Base-by-base conservation (phyloP, 1,139 yeast genomes). In the Pichia sp. region DNA sequence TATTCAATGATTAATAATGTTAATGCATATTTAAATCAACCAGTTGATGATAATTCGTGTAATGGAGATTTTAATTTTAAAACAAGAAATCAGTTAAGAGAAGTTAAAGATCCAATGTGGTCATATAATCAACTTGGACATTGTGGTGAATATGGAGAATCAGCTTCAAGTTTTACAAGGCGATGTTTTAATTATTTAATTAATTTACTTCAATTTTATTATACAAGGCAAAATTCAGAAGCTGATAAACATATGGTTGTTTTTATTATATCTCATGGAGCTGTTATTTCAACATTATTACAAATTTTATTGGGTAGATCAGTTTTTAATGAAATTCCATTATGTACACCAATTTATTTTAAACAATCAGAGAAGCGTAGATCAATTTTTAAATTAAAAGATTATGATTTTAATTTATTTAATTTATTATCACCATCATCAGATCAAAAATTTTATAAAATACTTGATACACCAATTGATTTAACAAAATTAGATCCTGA, bases 131-230 rank as follows among this genome's bases (percentile, higher is more conserved):
- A 57, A 40, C 46, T 65, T 25, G 68, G 69, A 3, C 61, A 57
- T 39, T 61, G 67, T 45, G 68, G 69, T 7, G 68, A 64, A 26
- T 65, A 65, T 46, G 68, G 69, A 7, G 69, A 65, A 51, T 56
- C 62, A 0, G 61, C 64, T 1, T 46, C 52, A 3, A 57, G 56
- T 6, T 64, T 65, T 44, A 63, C 63, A 11, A 68, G 66, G 44
- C 69, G 73, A 51, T 77, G 82, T 56, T 68, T 73, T 36, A 61
- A 66, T 18, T 67, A 76, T 42, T 61, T 78, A 33, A 68, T 68
- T 42, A 69, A 72, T 5, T 64, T 78, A 39, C 59, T 77, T 27
- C 76, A 70, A 48, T 75, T 72, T 58, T 65, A 65, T 48, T 55
- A 60, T 35, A 52, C 50, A 11, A 51, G 53, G 27, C 60, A 59